These are phyloP conservation scores for Triticum urartu DNA, from an alignment of 176 grass and related monocot species.

Conservation along the genomic window DNA sequence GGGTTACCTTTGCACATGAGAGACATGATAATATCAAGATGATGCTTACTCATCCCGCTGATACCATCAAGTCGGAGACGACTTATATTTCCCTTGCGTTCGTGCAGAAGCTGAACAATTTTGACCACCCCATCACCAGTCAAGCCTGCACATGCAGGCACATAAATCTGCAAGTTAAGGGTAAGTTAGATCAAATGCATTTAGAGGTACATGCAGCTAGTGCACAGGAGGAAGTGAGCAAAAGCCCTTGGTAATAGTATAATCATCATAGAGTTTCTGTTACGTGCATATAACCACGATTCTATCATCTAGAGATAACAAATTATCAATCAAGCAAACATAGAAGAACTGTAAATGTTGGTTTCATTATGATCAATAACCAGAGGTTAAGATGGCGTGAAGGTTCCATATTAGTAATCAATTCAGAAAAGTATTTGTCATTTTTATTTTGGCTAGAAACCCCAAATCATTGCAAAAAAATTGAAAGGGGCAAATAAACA, in stretches of 20 bases:
- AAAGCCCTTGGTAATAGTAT: background rate
- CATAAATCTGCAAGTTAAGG: slow-evolving; percentile 65
- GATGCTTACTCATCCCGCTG: slow-evolving; percentile 60
- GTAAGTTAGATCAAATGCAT: slow-evolving; percentile 27
- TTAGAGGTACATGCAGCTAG: slow-evolving; percentile 10
- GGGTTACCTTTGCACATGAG: slow-evolving; percentile 45
- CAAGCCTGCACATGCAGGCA: slow-evolving; percentile 74
- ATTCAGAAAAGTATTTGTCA: background rate
- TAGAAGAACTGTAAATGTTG: background rate
- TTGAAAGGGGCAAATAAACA: background rate
- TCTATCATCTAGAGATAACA: background rate
- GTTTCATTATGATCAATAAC: background rate
- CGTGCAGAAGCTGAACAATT: slow-evolving; percentile 52
- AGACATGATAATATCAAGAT: slow-evolving; percentile 70
- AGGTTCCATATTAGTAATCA: background rate
- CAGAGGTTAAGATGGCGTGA: background rate
- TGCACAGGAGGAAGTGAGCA: slow-evolving; percentile 16
- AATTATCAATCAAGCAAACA: slow-evolving; percentile 18
- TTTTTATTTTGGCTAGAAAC: background rate
- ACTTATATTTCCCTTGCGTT: slow-evolving; percentile 47
- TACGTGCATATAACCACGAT: slow-evolving; percentile 15
- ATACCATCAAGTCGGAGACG: slow-evolving; percentile 56
- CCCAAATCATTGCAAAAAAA: background rate
- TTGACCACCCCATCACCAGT: slow-evolving; percentile 76
- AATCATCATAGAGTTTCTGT: background rate